Conservation (phyloP, 2,329 filamentous ascomycete species). For the Pseudopyrenochaeta lycopersici region DNA sequence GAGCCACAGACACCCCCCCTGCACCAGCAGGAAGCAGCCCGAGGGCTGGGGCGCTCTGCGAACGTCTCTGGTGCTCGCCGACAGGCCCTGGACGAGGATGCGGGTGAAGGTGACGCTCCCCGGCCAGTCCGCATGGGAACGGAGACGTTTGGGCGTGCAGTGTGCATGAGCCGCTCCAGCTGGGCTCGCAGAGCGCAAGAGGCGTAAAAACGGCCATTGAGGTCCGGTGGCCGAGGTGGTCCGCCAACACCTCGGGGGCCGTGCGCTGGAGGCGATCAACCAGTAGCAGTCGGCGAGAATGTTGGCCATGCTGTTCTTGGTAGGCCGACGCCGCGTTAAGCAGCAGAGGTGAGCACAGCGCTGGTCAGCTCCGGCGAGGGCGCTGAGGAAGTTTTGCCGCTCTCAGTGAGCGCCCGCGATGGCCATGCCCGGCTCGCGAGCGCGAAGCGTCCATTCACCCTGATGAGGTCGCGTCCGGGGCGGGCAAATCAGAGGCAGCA, state of each 20-base stretch:
- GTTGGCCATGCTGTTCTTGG: constrained; percentile 18
- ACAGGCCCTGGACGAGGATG: constrained; percentile 15
- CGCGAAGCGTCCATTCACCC: constrained; percentile 22
- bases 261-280: constrained; percentile 39
- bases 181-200: constrained; percentile 27
- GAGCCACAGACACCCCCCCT: constrained; percentile 10
- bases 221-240: constrained; percentile 30
- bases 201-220: constrained; percentile 37
- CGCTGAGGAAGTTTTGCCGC: constrained; percentile 2
- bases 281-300: constrained; percentile 22
- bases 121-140: constrained; percentile 28
- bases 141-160: constrained; percentile 43
- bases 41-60: constrained; percentile 30
- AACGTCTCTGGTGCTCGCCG: constrained; percentile 18
- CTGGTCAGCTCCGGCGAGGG: constrained; percentile 17
- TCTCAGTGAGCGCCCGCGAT: background rate
- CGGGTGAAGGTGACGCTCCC: constrained; percentile 15
- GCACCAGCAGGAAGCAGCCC: constrained; percentile 21
- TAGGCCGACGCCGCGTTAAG: constrained; percentile 18
- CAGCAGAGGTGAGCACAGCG: constrained; percentile 7
- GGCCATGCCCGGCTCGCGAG: constrained; percentile 9
- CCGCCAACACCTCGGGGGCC: constrained; percentile 31
- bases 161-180: constrained; percentile 40
- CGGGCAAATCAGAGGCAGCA: constrained; percentile 23
- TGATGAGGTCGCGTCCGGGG: constrained; percentile 25